phyloP scores from a whole-genome alignment of 2,329 filamentous ascomycete species.

The Pezicula neosporulosa region DNA sequence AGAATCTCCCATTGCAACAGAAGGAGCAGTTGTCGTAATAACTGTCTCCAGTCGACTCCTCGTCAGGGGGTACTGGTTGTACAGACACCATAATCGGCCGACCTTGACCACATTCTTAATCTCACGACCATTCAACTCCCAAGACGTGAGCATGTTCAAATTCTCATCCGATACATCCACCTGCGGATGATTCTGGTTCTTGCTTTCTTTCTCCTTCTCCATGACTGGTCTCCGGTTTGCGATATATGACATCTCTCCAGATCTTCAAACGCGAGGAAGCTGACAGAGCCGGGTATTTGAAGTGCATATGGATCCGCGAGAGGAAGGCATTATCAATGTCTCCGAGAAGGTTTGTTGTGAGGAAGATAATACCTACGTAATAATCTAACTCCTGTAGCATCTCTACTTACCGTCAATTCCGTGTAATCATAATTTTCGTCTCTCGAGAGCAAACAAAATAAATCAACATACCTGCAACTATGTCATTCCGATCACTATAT shows the following conservation, averaged over 20 bases:
- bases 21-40: constrained; percentile 42
- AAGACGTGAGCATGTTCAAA: constrained; percentile 38
- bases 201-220: no score
- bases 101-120: constrained; percentile 33
- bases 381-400: constrained; percentile 24
- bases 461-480: no score
- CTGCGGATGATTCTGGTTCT: no score
- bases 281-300: constrained; percentile 39
- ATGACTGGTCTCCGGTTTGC: no score
- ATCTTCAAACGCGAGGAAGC: constrained; percentile 35
- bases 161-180: no score
- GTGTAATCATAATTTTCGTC: no score
- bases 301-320: constrained; percentile 43
- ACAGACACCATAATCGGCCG: constrained; percentile 38
- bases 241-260: constrained; percentile 44
- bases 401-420: no score
- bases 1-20: constrained; percentile 33
- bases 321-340: constrained; percentile 33
- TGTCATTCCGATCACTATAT: no score
- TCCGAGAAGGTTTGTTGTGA: constrained; percentile 28
- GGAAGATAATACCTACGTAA: constrained; percentile 28
- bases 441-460: no score
- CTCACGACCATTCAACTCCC: constrained; percentile 32
- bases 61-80: constrained; percentile 40
- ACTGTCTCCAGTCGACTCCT: constrained; percentile 39